Conservation (phyloP, 164 flowering plant species). For the Aristolochia fimbriata region DNA sequence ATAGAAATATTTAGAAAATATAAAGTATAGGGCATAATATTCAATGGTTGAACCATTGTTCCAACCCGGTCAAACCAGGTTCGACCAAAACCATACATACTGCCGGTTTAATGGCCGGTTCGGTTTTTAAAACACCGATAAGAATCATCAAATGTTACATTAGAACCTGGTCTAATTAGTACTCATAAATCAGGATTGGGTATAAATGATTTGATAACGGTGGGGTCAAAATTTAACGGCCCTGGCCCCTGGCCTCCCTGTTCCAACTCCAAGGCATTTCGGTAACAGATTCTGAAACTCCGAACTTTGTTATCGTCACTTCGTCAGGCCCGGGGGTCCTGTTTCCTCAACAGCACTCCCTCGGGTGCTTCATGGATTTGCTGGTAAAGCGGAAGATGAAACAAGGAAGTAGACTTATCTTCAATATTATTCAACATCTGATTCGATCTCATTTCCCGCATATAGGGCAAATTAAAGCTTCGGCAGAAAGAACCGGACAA, state of each 20-base stretch:
- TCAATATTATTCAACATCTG: background rate
- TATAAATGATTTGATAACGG: background rate
- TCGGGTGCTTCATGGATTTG: background rate
- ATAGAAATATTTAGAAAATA: too few species aligned
- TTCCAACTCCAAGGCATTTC: too few species aligned
- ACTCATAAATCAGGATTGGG: too few species aligned
- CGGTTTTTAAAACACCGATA: too few species aligned
- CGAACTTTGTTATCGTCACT: background rate
- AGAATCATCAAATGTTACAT: too few species aligned
- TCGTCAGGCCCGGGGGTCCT: background rate
- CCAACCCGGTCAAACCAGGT: too few species aligned
- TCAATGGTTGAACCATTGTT: too few species aligned
- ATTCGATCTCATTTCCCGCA: background rate
- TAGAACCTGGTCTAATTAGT: background rate
- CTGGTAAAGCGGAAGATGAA: background rate
- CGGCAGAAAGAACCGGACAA: constrained; percentile 36
- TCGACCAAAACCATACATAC: too few species aligned
- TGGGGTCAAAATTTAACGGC: background rate
- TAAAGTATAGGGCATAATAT: too few species aligned
- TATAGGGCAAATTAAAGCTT: constrained; percentile 38
- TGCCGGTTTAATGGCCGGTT: too few species aligned
- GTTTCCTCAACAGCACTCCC: background rate
- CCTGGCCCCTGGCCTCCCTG: background rate
- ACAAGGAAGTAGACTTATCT: background rate
- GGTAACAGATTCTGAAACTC: too few species aligned